A percentile compares a stretch with the other conserved stretches of the same genome.
These are phyloP conservation scores for Dactylonectria macrodidyma DNA, from an alignment of 2,329 filamentous ascomycete genomes.

Conservation along the genomic window DNA sequence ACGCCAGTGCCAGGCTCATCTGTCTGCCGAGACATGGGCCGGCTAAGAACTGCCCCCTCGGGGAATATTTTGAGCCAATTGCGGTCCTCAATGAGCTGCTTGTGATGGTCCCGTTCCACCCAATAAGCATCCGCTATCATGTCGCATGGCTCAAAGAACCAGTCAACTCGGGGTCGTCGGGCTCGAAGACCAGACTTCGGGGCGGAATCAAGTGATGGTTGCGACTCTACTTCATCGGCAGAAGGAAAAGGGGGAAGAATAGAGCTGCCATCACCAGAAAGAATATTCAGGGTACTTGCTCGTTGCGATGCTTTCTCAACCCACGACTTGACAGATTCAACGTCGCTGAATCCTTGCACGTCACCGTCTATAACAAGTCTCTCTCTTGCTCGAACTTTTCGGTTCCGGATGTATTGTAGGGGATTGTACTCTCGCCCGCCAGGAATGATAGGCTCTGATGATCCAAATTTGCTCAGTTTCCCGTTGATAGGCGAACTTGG, in stretches of 20 bases:
- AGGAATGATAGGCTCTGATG: constrained; percentile 52
- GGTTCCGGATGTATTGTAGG: constrained; percentile 91
- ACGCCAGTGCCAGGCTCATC: constrained; percentile 45
- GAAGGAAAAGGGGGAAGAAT: constrained; percentile 62
- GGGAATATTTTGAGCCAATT: constrained; percentile 82
- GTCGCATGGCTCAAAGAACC: constrained; percentile 87
- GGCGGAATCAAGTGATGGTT: constrained; percentile 60
- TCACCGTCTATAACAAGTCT: constrained; percentile 82
- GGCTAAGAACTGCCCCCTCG: constrained; percentile 48
- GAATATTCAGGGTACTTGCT: constrained; percentile 46
- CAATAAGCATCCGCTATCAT: constrained; percentile 92
- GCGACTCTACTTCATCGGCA: constrained; percentile 61
- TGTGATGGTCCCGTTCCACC: constrained; percentile 88
- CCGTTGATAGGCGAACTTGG: constrained; percentile 56
- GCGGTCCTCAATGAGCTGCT: constrained; percentile 84
- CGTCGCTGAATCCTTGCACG: constrained; percentile 82
- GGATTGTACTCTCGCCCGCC: constrained; percentile 88
- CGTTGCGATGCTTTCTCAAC: constrained; percentile 74
- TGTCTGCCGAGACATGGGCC: constrained; percentile 51
- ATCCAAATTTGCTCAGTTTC: constrained; percentile 49
- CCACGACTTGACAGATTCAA: constrained; percentile 81
- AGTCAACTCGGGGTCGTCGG: constrained; percentile 84
- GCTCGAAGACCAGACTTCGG: constrained; percentile 69
- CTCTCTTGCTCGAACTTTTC: constrained; percentile 86
- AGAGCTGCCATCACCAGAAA: constrained; percentile 42